Base-by-base conservation (phyloP, 805 yeast species). In the Tetrapisispora namnaoensis region DNA sequence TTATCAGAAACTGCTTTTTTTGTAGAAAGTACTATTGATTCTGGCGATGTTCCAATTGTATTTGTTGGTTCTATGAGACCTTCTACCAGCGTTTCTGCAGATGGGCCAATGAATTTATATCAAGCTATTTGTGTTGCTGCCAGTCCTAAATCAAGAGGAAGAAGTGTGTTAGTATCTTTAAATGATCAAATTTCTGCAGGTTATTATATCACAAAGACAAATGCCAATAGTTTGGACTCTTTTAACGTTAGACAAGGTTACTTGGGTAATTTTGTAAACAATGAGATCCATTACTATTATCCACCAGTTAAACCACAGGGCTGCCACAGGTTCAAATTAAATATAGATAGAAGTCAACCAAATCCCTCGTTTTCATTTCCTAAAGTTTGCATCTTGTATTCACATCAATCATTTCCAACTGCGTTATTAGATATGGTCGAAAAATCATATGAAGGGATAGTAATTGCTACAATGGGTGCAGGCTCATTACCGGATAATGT, bases 21-120 rank as follows among this genome's bases (percentile, higher is more conserved):
- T 60, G 64, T 80, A 36, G 83, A 80, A 52, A 65, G 75, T 47
- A 67, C 74, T 5, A 63, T 71, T 42, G 71, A 69, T 48, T 56
- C 66, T 49, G 73, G 73, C 52, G 71, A 70, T 34, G 63, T 79
- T 49, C 86, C 86, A 4, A 75, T 82, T 47, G 86, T 81, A 5
- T 67, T 82, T 61, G 81, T 84, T 44, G 89, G 89, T 1, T 77
- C 84, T 6, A 82, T 82, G 89, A 73, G 87, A 58, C 89, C 89
- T 0, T 76, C 83, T 9, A 79, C 85, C 3, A 78, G 83, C 37
- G 75, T 82, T 38, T 78, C 84, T 2, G 79, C 85, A 1, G 89
- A 82, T 60, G 87, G 87, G 3, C 82, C 85, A 6, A 80, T 82
- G 79, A 82, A 82, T 62, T 65, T 82, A 51, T 82, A 80, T 58